These are phyloP conservation scores for Coelastrella sp. DNA, from an alignment of 139 green algal species.

Conservation along the genomic window DNA sequence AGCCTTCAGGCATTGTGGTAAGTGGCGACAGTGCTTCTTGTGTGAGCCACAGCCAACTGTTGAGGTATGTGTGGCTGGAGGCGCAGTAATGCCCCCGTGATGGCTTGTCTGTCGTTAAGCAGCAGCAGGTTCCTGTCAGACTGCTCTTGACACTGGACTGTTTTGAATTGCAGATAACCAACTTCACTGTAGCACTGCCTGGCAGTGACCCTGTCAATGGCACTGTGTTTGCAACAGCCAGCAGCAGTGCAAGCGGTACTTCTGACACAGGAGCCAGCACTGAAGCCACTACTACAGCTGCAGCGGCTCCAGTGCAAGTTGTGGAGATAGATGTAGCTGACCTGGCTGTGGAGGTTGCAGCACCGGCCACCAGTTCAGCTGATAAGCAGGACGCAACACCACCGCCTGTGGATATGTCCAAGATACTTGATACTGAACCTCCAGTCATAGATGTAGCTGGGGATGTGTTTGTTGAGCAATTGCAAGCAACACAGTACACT, in stretches of 20 bases:
- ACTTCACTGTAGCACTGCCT: not conserved
- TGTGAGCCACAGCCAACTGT: too few relatives aligned
- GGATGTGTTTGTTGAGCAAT: not conserved
- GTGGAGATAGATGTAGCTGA: not conserved
- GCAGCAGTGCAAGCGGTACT: not conserved
- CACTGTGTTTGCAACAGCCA: not conserved
- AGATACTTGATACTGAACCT: not conserved
- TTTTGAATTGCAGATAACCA: not conserved
- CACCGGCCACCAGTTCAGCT: not conserved
- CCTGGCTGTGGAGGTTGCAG: not conserved
- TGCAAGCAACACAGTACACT: not conserved
- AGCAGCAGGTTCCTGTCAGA: too few relatives aligned
- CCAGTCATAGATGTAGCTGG: not conserved
- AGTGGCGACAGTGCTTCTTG: not conserved
- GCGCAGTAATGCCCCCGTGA: too few relatives aligned
- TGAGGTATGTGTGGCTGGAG: too few relatives aligned
- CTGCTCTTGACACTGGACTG: not conserved
- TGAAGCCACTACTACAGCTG: too few relatives aligned
- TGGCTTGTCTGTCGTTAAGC: too few relatives aligned
- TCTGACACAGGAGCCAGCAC: too few relatives aligned
- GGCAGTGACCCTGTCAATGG: not conserved
- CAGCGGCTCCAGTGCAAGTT: not conserved
- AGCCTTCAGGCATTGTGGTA: not conserved
- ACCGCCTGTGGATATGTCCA: not conserved
- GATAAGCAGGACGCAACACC: too few relatives aligned